Percentiles rank a stretch among this genome's conserved stretches.
Conservation (phyloP, 2,329 filamentous ascomycete species). For the Elsinoe perseae region DNA sequence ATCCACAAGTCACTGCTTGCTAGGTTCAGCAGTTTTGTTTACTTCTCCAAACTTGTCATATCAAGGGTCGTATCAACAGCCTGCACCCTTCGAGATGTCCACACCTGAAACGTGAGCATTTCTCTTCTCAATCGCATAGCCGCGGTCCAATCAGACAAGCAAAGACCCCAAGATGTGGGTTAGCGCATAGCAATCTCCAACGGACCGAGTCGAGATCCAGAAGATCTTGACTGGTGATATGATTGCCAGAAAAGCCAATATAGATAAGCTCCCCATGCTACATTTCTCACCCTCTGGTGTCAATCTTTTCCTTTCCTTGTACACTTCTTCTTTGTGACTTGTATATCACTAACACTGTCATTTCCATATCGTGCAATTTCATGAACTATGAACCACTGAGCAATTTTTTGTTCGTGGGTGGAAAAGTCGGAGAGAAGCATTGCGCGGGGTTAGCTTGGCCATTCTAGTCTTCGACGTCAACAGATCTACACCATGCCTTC, state of each 20-base stretch:
- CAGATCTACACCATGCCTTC: conserved; percentile 24
- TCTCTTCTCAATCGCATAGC: conserved; percentile 10
- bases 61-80: not conserved
- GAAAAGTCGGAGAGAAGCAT: not conserved
- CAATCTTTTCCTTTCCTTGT: not conserved
- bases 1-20: not conserved
- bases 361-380: not conserved
- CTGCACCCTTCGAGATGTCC: not conserved
- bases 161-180: not conserved
- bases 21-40: conserved; percentile 1
- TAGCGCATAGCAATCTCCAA: conserved; percentile 6
- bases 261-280: conserved; percentile 10
- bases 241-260: not conserved
- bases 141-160: conserved; percentile 9
- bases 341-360: not conserved
- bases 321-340: not conserved
- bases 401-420: not conserved
- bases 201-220: conserved; percentile 10
- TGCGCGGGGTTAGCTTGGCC: conserved; percentile 5
- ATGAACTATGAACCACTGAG: not conserved
- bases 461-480: conserved; percentile 16
- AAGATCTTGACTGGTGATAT: conserved; percentile 6
- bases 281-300: conserved; percentile 1
- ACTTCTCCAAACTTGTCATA: conserved; percentile 9
- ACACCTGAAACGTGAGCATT: not conserved